These are phyloP conservation scores for Picea glauca DNA, from an alignment of 75 land plant genomes.

Conservation along the genomic window DNA sequence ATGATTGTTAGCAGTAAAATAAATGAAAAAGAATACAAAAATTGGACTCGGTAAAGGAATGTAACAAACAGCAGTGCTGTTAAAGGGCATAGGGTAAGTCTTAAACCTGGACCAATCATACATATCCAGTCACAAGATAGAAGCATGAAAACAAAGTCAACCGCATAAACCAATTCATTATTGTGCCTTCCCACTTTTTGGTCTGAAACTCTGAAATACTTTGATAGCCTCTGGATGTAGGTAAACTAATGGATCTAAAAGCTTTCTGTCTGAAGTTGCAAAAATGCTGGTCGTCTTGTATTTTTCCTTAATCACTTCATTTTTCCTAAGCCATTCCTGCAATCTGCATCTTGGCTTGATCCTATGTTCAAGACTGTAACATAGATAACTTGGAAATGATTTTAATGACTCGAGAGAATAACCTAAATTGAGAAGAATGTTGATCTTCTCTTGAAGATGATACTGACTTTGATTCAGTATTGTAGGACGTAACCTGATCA, in stretches of 20 bases:
- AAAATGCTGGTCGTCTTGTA: background rate
- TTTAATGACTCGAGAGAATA: constrained; percentile 28
- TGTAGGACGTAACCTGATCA: constrained; percentile 30
- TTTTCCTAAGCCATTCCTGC: background rate
- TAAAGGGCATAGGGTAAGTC: too few species aligned
- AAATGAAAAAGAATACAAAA: too few species aligned
- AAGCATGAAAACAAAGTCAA: background rate
- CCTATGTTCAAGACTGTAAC: background rate
- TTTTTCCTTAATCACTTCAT: background rate
- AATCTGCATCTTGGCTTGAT: background rate
- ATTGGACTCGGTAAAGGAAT: too few species aligned
- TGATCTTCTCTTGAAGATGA: constrained; percentile 31
- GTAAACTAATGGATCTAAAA: background rate
- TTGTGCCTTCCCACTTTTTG: background rate
- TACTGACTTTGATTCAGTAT: constrained; percentile 32
- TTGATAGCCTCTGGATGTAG: background rate
- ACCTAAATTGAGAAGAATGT: constrained; percentile 26
- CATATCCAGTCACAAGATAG: background rate
- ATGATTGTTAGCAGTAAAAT: too few species aligned
- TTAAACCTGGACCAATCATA: too few species aligned
- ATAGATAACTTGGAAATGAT: constrained; percentile 20
- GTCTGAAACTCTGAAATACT: background rate
- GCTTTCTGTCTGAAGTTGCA: background rate
- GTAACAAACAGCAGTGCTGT: too few species aligned
- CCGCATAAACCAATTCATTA: background rate